Evolutionary conservation across 2,329 filamentous ascomycete genomes (phyloP), one percentile per base, ranked within the genome.

Genomic region (Parastagonospora avenae): DNA sequence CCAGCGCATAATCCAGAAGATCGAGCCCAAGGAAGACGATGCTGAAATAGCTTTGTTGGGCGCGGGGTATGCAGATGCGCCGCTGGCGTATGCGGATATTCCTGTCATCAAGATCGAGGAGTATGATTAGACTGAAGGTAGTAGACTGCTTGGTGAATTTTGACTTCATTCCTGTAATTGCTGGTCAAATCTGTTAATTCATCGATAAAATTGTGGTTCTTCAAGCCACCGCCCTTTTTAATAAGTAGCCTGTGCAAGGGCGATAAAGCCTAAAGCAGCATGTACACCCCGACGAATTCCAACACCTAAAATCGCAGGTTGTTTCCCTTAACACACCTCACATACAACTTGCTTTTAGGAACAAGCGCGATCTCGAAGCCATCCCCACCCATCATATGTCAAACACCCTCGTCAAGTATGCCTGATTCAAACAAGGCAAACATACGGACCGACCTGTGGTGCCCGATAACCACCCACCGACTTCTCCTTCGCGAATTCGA

Each of bases 401-500:
- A 8, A 8, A 10, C 3, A 39, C 16, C 24, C 11, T 12, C 12
- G 28, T 48, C 63, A 0, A 59, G 57, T 2, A 8, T 50, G 11
- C 35, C 66, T 4, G 59, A 15, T 2, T 52, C 19, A 19, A 57
- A 0, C 42, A 46, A 8, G 11, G 54, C 58, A 7, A 68, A 64
- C 42, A 12, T 39, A 5, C 59, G 56, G 11, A 55, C 52, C 5
- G 56, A 60, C 15, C 41, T 49, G 4, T 57, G 61, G 30, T 51
- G 57, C 14, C 52, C 59, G 1, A 53, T 63, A 9, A 48, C 59
- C 10, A 72, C 68, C 0, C 46, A 55, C 1, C 55, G 69, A 5
- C 42, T 72, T 7, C 10, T 60, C 7, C 44, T 73, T 1, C 50
- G 70, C 7, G 70, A 73, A 40, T 72, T 66, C 43, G 46, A 52